Base-by-base conservation (phyloP, 495 filamentous ascomycete genomes). In the Astrocystis sublimbata region DNA sequence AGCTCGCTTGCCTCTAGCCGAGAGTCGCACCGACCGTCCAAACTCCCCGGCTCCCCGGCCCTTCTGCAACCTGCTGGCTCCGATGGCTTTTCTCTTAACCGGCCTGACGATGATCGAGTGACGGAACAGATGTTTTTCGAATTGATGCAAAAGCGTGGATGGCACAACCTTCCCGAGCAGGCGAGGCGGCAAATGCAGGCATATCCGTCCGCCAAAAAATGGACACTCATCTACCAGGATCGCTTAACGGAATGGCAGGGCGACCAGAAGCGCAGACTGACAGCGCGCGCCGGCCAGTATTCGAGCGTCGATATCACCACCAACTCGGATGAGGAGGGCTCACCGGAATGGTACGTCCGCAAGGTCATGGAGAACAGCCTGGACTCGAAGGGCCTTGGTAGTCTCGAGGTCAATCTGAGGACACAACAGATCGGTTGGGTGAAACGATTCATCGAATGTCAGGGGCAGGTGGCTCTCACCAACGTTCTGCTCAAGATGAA, bases 371-470 rank as follows among this genome's bases (percentile, higher is more conserved):
- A 96, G 64, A 94, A 97, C 72, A 90, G 84, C 30, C 93, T 98
- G 63, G 92, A 92, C 43, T 84, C 89, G 56, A 97, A 98, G 78
- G 90, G 96, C 53, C 78, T 98, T 17, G 89, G 89, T 47, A 96
- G 91, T 78, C 77, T 98, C 67, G 92, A 92, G 72, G 96, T 98
- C 74, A 96, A 92, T 76, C 71, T 98, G 67, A 83, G 94, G 62
- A 98, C 96, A 33, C 96, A 98, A 71, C 94, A 96, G 41, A 98
- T 98, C 66, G 91, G 88, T 77, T 99, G 94, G 94, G 96, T 99
- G 56, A 92, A 89, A 77, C 86, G 88, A 19, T 99, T 98, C 75
- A 91, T 98, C 61, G 94, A 98, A 77, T 93, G 96, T 42, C 94
- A 99, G 76, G 94, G 94, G 60, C 93, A 97, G 77, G 89, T 99